Base-by-base conservation (phyloP, 495 filamentous ascomycete species). In the Aeminium ludgeri region DNA sequence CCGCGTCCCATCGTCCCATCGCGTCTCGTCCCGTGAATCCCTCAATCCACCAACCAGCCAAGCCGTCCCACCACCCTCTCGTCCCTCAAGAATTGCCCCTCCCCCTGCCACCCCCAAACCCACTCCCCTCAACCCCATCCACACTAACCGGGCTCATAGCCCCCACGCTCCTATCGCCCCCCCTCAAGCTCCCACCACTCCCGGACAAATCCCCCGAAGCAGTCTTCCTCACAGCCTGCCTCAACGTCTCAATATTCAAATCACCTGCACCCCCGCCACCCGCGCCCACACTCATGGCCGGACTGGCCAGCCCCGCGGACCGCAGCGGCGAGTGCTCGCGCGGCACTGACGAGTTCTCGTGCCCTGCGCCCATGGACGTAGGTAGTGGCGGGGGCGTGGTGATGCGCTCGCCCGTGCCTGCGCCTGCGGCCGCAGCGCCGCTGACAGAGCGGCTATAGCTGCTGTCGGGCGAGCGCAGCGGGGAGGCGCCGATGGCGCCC, bases 211-310 rank as follows among this genome's bases (percentile, higher is more conserved):
- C 86, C 15, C 80, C 78, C 59, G 80, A 87, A 8, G 73, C 80
- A 3, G 82, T 89, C 59, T 80, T 75, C 57, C 77, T 64, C 57
- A 87, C 64, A 16, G 86, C 83, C 60, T 93, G 83, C 36, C 74
- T 68, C 85, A 94, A 89, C 7, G 85, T 93, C 63, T 94, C 83
- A 42, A 94, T 76, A 20, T 73, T 78, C 29, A 92, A 59, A 47
- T 91, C 85, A 0, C 81, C 79, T 20, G 65, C 10, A 33, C 19
- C 10, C 5, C 16, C 30, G 3, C 40, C 11, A 19, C 20, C 30
- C 1, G 27, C 27, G 15, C 31, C 37, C 11, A 37, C 17, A 18
- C 41, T 43, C 8, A 38, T 30, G 10, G 47, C 37, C 3, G 45
- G 45, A 4, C 36, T 50, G 1, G 30, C 39, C 1, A 48, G 17